Percentiles rank a stretch among this genome's conserved stretches.
Conservation (phyloP, 768 basidiomycete genomes). For the Chalciporus pseudorubinellus region DNA sequence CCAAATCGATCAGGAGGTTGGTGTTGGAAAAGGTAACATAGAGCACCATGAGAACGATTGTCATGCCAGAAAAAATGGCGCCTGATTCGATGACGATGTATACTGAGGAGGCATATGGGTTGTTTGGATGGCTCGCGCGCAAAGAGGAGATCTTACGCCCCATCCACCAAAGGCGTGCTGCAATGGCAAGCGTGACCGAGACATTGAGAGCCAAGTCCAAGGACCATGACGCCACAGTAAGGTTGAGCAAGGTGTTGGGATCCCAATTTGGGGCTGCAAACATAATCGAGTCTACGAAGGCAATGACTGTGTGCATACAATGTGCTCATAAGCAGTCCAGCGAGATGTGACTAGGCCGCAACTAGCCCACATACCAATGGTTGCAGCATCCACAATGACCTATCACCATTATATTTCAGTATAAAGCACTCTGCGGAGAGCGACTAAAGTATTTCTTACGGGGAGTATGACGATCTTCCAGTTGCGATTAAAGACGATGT, state of each 20-base stretch:
- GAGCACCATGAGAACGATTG: slow-evolving; percentile 15
- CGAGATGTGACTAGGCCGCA: neutral
- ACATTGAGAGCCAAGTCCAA: slow-evolving; percentile 22
- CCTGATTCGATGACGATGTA: slow-evolving; percentile 20
- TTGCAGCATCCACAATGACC: slow-evolving; percentile 19
- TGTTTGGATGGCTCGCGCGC: neutral
- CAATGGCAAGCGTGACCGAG: slow-evolving; percentile 21
- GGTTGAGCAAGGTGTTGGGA: neutral
- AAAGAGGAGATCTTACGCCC: slow-evolving; percentile 9
- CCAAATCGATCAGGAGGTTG: neutral
- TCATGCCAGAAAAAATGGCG: slow-evolving; percentile 14
- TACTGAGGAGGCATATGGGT: slow-evolving; percentile 15
- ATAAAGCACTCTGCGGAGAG: neutral
- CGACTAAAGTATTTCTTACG: slow-evolving; percentile 5
- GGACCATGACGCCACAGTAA: slow-evolving; percentile 14
- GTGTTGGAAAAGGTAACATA: slow-evolving; percentile 11
- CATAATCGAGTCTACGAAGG: slow-evolving; percentile 8
- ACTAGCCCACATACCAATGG: slow-evolving; percentile 11
- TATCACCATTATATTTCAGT: neutral
- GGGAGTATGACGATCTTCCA: slow-evolving; percentile 20
- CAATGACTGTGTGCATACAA: slow-evolving; percentile 3
- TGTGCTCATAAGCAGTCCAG: neutral
- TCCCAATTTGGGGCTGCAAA: slow-evolving; percentile 7
- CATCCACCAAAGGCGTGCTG: slow-evolving; percentile 18
- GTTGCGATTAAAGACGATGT: slow-evolving; percentile 19